Base-by-base conservation (phyloP, 305 asterid genomes). In the Fraxinus baroniana region DNA sequence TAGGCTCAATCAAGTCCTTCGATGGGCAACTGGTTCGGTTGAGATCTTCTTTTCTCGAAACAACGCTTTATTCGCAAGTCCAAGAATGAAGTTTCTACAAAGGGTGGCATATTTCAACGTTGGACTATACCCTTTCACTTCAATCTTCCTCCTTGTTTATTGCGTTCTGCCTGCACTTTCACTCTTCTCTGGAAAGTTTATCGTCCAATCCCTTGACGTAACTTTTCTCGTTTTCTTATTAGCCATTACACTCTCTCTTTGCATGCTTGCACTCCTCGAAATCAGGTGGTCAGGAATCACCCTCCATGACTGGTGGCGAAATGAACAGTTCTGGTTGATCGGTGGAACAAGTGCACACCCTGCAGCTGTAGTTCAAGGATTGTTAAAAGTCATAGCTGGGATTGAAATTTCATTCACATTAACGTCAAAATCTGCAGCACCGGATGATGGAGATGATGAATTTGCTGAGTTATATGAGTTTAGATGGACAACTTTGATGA, bases 1-100 rank as follows among this genome's bases (percentile, higher is more conserved):
- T 76, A 86, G 98, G 83, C 91, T 95, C 26, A 88, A 83, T 78
- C 98, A 95, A 87, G 99, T 95, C 20, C 95, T 95, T 7, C 88
- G 99, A 3, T 95, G 98, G 99, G 99, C 98, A 1, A 95, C 99
- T 2, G 99, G 98, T 2, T 95, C 99, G 0, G 98, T 95, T 8
- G 98, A 95, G 75, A 95, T 95, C 85, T 95, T 95, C 83, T 94
- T 95, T 82, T 95, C 99, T 0, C 76, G 95, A 1, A 95, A 95
- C 91, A 95, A 94, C n/a, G 99, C 97, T 0, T 74, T 95, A 0
- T 88, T 93, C 4, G 98, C 97, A 0, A 89, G 91, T 36, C 93
- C 95, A 0, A 87, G 95, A 41, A 93, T 95, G 98, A 93, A 95
- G 89, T 94, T 94, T 74, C 83, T 94, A 5, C 99, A 95, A 24